These are phyloP conservation scores for Phaeodactylum tricornutum DNA, from an alignment of 108 stramenopile genomes.

Conservation along the genomic window DNA sequence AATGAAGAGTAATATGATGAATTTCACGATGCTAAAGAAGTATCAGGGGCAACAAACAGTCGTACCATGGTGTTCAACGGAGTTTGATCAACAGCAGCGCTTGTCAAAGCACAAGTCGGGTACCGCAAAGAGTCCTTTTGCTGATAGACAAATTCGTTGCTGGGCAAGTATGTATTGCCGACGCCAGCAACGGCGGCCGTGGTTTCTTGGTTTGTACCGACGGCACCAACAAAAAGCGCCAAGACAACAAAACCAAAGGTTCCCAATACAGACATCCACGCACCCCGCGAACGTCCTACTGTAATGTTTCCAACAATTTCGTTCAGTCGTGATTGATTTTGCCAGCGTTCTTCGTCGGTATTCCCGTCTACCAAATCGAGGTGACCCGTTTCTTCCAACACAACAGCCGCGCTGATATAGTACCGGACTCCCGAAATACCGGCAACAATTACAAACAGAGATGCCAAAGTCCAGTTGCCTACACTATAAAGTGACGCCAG, in stretches of 20 bases:
- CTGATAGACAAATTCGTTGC: conserved; percentile 1
- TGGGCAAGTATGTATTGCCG: background rate
- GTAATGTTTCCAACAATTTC: conserved; percentile 29
- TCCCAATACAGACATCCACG: conserved; percentile 25
- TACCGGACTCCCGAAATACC: conserved; percentile 12
- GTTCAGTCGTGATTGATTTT: conserved; percentile 26
- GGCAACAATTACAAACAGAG: conserved; percentile 15
- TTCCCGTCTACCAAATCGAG: conserved; percentile 19
- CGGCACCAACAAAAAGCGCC: conserved; percentile 26
- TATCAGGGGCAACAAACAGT: background rate
- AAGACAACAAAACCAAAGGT: conserved; percentile 24
- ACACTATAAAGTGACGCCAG: conserved; percentile 20
- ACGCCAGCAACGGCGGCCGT: conserved; percentile 2
- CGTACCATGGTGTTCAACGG: conserved; percentile 9
- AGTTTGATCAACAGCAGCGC: background rate
- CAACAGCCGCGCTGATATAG: conserved; percentile 15
- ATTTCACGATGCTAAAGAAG: too few species aligned
- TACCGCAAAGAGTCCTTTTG: conserved; percentile 25
- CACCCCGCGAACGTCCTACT: conserved; percentile 12
- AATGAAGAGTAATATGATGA: too few species aligned
- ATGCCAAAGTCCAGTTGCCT: conserved; percentile 14
- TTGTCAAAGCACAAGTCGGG: conserved; percentile 36
- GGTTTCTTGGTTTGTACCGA: conserved; percentile 14
- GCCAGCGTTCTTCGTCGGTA: conserved; percentile 14
- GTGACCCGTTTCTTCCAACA: conserved; percentile 30